Percentiles rank a stretch among this genome's conserved stretches.
phyloP scores from a whole-genome alignment of 2,329 filamentous ascomycete genomes.

The Fusarium sp. region DNA sequence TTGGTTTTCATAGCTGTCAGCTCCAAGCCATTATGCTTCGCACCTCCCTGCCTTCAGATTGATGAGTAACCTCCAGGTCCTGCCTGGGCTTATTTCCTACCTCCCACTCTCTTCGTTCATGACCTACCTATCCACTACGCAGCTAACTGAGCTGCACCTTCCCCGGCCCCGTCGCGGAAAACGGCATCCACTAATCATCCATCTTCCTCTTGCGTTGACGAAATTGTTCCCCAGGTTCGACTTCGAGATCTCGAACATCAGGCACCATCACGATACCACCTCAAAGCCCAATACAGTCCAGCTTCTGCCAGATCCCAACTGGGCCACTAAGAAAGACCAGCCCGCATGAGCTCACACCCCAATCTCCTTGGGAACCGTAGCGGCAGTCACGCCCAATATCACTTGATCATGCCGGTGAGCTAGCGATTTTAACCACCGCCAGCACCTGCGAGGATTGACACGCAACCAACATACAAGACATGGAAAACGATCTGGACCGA shows the following conservation, averaged over 20 bases:
- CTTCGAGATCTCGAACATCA: slow-evolving; percentile 30
- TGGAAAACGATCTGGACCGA: slow-evolving; percentile 24
- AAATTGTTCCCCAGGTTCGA: slow-evolving; percentile 24
- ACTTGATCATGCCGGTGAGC: slow-evolving; percentile 29
- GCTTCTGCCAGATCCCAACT: slow-evolving; percentile 7
- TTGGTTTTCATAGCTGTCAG: neutral
- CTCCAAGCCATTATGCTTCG: slow-evolving; percentile 2
- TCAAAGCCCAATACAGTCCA: slow-evolving; percentile 19
- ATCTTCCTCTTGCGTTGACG: slow-evolving; percentile 14
- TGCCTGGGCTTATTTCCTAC: slow-evolving; percentile 7
- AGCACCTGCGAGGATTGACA: slow-evolving; percentile 19
- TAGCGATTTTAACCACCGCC: slow-evolving; percentile 36
- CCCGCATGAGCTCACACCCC: slow-evolving; percentile 16
- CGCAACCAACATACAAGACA: slow-evolving; percentile 41
- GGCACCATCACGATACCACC: slow-evolving; percentile 29
- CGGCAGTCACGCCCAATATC: slow-evolving; percentile 31
- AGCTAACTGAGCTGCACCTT: slow-evolving; percentile 29
- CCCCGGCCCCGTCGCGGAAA: slow-evolving; percentile 35
- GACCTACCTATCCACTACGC: slow-evolving; percentile 4
- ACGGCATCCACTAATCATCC: slow-evolving; percentile 31
- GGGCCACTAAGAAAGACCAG: slow-evolving; percentile 10
- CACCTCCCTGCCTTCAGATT: neutral
- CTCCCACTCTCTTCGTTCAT: slow-evolving; percentile 12
- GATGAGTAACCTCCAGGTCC: neutral
- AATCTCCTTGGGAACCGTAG: slow-evolving; percentile 5